Evolutionary conservation across 257 asterid genomes (phyloP).

Genomic region (Nyctanthes arbortristis): DNA sequence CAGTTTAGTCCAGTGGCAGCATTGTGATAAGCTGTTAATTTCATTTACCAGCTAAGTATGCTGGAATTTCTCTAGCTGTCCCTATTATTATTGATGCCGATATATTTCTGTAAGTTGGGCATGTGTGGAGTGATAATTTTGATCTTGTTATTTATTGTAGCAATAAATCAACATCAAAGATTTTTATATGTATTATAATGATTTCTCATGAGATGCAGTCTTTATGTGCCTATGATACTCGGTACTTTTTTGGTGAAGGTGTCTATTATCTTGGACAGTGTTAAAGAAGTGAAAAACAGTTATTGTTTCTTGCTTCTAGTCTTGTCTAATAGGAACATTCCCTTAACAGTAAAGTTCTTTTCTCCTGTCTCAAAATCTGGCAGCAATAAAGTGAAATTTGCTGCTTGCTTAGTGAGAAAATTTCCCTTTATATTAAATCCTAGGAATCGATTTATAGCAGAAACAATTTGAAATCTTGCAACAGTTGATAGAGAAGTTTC

Average conservation of each 20-base stretch:
- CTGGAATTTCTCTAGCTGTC: background rate
- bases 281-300: background rate
- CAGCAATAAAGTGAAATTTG: background rate
- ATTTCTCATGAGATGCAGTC: background rate
- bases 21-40: too few species aligned
- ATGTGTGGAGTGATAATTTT: too few species aligned
- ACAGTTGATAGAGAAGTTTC: too few species aligned
- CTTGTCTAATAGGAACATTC: background rate
- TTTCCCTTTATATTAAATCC: too few species aligned
- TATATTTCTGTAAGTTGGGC: too few species aligned
- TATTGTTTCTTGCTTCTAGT: background rate
- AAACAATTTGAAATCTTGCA: background rate
- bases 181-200: background rate
- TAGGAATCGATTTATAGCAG: too few species aligned
- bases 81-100: background rate
- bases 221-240: background rate
- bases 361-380: background rate
- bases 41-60: too few species aligned
- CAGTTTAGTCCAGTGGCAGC: too few species aligned
- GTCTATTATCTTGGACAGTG: background rate
- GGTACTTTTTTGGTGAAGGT: background rate
- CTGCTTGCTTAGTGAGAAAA: background rate
- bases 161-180: background rate
- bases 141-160: background rate
- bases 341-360: too few species aligned